Evolutionary conservation across 2,329 filamentous ascomycete genomes (phyloP).

Genomic region (Lachnellula occidentalis): DNA sequence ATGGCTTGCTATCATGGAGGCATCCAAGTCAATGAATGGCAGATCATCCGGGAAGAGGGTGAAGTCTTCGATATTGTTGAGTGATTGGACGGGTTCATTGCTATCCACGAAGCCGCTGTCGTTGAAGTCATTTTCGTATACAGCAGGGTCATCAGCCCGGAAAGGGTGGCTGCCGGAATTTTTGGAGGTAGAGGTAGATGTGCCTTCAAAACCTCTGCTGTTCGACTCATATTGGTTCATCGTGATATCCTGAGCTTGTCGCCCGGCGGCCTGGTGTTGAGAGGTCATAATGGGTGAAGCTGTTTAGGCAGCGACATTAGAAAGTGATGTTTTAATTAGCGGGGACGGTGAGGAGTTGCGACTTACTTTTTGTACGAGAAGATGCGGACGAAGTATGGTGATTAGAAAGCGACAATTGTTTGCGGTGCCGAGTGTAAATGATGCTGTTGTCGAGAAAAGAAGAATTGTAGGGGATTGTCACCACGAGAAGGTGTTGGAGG

Average conservation of each 20-base stretch:
- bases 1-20: constrained; percentile 1
- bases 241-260: constrained; percentile 2
- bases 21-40: constrained; percentile 4
- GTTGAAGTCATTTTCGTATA: constrained; percentile 2
- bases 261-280: constrained; percentile 3
- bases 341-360: background rate
- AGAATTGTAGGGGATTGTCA: background rate
- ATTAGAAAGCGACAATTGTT: background rate
- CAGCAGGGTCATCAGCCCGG: background rate
- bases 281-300: constrained; percentile 8
- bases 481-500: constrained; percentile 4
- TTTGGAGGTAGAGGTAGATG: background rate
- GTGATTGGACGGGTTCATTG: background rate
- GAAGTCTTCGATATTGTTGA: constrained; percentile 13
- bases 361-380: background rate
- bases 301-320: constrained; percentile 17
- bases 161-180: background rate
- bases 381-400: background rate
- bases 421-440: background rate
- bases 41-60: constrained; percentile 7
- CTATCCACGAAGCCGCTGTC: constrained; percentile 14
- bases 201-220: background rate
- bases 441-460: background rate
- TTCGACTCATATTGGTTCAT: background rate
- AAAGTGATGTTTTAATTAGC: background rate